These are phyloP conservation scores for Penicillium taxi DNA, from an alignment of 495 filamentous ascomycete species.

Conservation along the genomic window DNA sequence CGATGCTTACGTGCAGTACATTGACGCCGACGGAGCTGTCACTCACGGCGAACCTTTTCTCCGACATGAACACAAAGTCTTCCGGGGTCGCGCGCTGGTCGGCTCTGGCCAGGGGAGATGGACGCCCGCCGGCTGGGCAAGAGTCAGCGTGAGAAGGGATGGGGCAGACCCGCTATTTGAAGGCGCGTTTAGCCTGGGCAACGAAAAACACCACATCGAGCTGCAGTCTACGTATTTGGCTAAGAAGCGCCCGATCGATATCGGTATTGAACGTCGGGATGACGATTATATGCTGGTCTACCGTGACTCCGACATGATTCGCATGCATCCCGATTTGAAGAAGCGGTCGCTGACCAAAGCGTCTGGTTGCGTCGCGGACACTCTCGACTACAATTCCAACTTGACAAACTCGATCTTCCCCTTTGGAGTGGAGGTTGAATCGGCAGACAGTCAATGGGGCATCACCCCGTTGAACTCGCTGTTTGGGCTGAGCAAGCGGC, in stretches of 20 bases:
- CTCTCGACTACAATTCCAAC: slow-evolving; percentile 61
- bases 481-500: slow-evolving; percentile 46
- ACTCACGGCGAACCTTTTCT: slow-evolving; percentile 54
- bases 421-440: slow-evolving; percentile 28
- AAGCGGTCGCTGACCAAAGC: slow-evolving; percentile 36
- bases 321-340: slow-evolving; percentile 44
- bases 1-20: slow-evolving; percentile 63
- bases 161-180: slow-evolving; percentile 77
- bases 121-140: slow-evolving; percentile 78
- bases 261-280: slow-evolving; percentile 48
- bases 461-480: slow-evolving; percentile 47
- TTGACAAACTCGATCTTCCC: slow-evolving; percentile 58
- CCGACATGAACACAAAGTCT: slow-evolving; percentile 69
- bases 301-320: slow-evolving; percentile 76
- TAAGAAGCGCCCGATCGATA: slow-evolving; percentile 68
- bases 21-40: slow-evolving; percentile 61
- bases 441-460: slow-evolving; percentile 41
- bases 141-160: slow-evolving; percentile 69
- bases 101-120: slow-evolving; percentile 56
- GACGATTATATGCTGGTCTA: slow-evolving; percentile 86
- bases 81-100: slow-evolving; percentile 70
- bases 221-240: slow-evolving; percentile 63
- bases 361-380: slow-evolving; percentile 54
- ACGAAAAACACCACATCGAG: slow-evolving; percentile 85
- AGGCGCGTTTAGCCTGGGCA: slow-evolving; percentile 73